Conservation (phyloP, 176 grass and related monocot genomes). For the maize (Zea mays) region DNA sequence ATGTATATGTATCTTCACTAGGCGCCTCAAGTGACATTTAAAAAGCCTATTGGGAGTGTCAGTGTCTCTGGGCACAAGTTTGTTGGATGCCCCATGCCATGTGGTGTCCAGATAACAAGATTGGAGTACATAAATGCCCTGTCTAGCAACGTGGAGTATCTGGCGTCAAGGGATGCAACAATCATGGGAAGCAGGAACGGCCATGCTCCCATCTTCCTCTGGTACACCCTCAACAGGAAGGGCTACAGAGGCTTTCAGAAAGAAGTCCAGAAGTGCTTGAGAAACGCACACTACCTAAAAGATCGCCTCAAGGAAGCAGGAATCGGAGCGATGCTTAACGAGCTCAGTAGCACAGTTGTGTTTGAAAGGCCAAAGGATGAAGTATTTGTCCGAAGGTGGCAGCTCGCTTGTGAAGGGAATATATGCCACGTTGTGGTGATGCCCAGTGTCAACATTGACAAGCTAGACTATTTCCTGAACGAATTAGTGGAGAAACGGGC, state of each 20-base stretch:
- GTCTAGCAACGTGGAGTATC: slow-evolving; percentile 75
- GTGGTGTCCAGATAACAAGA: slow-evolving; percentile 77
- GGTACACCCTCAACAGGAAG: slow-evolving; percentile 72
- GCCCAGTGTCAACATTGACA: slow-evolving; percentile 77
- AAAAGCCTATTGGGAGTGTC: slow-evolving; percentile 78
- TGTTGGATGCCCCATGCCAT: slow-evolving; percentile 89
- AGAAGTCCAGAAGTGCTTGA: slow-evolving; percentile 67
- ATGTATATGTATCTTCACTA: slow-evolving; percentile 29
- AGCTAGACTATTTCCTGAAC: slow-evolving; percentile 67
- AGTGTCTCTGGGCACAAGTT: slow-evolving; percentile 89
- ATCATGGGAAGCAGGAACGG: slow-evolving; percentile 77
- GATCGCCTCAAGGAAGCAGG: slow-evolving; percentile 55
- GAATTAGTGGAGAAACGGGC: slow-evolving; percentile 55
- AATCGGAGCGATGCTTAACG: slow-evolving; percentile 69
- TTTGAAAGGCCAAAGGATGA: slow-evolving; percentile 79
- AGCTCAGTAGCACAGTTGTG: slow-evolving; percentile 78
- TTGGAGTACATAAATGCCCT: slow-evolving; percentile 73
- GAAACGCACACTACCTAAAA: slow-evolving; percentile 67
- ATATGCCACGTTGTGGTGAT: slow-evolving; percentile 89
- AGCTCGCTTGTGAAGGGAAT: slow-evolving; percentile 70
- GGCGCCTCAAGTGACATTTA: slow-evolving; percentile 84
- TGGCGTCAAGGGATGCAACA: slow-evolving; percentile 60
- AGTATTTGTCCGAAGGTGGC: slow-evolving; percentile 78
- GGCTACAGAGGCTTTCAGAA: slow-evolving; percentile 63
- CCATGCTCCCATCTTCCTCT: slow-evolving; percentile 69